A percentile compares a stretch with the other conserved stretches of the same genome.
Evolutionary conservation across 495 filamentous ascomycete species (phyloP).

Genomic region (Jackrogersella minutella): DNA sequence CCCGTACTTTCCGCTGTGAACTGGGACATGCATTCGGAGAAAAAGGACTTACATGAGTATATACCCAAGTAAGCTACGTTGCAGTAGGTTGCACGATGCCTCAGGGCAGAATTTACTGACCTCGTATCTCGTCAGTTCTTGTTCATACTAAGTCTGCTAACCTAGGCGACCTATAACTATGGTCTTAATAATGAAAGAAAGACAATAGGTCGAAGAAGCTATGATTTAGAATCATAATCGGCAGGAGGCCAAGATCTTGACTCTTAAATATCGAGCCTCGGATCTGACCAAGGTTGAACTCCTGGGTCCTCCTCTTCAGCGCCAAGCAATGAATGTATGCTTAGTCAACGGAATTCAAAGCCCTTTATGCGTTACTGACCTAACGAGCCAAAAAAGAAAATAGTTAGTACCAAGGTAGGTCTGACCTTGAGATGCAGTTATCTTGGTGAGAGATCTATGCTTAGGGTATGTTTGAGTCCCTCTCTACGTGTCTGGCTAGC

Average conservation of each 20-base stretch:
- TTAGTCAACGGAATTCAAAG: not conserved
- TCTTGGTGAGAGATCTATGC: not conserved
- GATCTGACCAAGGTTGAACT: not conserved
- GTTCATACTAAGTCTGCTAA: not conserved
- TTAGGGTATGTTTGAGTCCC: not conserved
- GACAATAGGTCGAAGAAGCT: not conserved
- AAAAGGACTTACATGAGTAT: not conserved
- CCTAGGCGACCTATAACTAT: not conserved
- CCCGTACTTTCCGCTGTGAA: not conserved
- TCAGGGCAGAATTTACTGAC: too few relatives aligned
- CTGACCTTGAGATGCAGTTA: too few relatives aligned
- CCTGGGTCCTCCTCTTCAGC: not conserved
- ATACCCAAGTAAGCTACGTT: not conserved
- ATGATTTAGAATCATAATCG: not conserved
- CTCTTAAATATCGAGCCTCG: not conserved
- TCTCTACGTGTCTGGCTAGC: too few relatives aligned
- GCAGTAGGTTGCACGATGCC: not conserved
- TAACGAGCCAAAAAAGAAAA: not conserved
- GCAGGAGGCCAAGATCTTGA: slow-evolving; percentile 11
- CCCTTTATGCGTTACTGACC: not conserved
- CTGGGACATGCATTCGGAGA: not conserved
- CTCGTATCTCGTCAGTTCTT: not conserved
- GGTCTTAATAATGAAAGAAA: not conserved
- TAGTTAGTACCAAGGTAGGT: too few relatives aligned
- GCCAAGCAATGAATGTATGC: not conserved